phyloP scores from a whole-genome alignment of 371 early-diverging fungal genomes.

The Mucor circinelloides region DNA sequence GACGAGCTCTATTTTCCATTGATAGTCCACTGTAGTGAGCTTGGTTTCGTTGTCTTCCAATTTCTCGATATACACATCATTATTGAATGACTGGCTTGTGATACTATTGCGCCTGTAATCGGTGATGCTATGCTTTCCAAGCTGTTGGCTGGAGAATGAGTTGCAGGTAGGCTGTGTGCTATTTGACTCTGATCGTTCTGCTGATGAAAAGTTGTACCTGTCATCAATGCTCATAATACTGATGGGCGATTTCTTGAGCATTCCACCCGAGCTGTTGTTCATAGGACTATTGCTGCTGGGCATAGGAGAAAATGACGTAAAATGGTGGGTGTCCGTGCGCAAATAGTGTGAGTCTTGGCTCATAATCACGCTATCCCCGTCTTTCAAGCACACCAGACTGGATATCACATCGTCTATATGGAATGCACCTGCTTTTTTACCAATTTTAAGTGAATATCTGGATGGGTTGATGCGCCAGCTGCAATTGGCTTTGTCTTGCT shows the following conservation, averaged over 20 bases:
- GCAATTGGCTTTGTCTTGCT: background rate
- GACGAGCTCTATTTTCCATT: background rate
- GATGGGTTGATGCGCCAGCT: background rate
- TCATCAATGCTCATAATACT: background rate
- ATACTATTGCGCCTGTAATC: background rate
- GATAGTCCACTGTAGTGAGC: background rate
- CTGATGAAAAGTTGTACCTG: constrained; percentile 2
- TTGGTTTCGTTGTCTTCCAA: background rate
- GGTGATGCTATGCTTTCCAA: background rate
- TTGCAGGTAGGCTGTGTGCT: constrained; percentile 11
- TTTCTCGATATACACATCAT: background rate
- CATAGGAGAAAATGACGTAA: background rate
- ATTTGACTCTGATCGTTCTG: constrained; percentile 6
- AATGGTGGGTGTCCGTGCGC: background rate
- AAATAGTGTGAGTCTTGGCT: background rate
- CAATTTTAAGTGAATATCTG: background rate
- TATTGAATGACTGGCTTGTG: background rate
- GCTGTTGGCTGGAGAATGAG: background rate
- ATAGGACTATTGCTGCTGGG: background rate
- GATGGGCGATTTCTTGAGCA: background rate
- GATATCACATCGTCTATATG: background rate
- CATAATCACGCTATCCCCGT: background rate
- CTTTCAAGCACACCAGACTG: background rate
- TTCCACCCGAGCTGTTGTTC: background rate
- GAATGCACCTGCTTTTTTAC: background rate